Base-by-base conservation (phyloP, 345 rosid species). In the Brassica rapa region DNA sequence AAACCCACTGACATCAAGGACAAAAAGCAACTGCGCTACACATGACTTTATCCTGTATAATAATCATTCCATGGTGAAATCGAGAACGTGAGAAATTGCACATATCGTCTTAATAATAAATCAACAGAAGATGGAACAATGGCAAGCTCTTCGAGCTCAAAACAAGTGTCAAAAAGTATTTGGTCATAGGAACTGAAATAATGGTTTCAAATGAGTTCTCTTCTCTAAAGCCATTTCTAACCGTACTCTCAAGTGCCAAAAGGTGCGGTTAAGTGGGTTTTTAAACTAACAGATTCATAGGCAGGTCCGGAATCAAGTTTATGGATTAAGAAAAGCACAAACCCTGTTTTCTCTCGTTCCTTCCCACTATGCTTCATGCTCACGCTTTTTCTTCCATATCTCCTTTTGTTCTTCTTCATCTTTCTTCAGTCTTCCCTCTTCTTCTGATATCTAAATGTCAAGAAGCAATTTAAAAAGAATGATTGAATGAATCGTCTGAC, bases 321-420 rank as follows among this genome's bases (percentile, higher is more conserved):
- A 68, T 15, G 33, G 7, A 41, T 32, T 16, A 33, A 33, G n/a
- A 11, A 15, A 53, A 62, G 71, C 77, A 83, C 89, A 57, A 74
- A 93, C 99, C 90, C 98, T 83, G 55, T 95, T 72, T 82, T 95
- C 99, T 87, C 99, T 91, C 2, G 97, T 95, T 83, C 97, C 98
- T 89, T 95, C 99, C 99, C 98, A 95, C 80, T 95, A 97, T 83
- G 90, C 98, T 81, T 91, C 99, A 39, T 95, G 98, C 73, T 95
- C 98, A 53, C 99, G 94, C 87, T 95, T 93, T 83, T 91, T 91
- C 85, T 95, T 95, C 98, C 98, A 88, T 84, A 85, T 80, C 85
- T 95, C 99, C 81, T 90, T 95, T 85, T 89, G 90, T 81, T 95
- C 99, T 83, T 87, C 98, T 83, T 95, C 98, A 80, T 95, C 99